Percentiles rank a stretch among this genome's conserved stretches.
Conservation (phyloP, 202 grass and related monocot genomes). For the Brachypodium distachyon region DNA sequence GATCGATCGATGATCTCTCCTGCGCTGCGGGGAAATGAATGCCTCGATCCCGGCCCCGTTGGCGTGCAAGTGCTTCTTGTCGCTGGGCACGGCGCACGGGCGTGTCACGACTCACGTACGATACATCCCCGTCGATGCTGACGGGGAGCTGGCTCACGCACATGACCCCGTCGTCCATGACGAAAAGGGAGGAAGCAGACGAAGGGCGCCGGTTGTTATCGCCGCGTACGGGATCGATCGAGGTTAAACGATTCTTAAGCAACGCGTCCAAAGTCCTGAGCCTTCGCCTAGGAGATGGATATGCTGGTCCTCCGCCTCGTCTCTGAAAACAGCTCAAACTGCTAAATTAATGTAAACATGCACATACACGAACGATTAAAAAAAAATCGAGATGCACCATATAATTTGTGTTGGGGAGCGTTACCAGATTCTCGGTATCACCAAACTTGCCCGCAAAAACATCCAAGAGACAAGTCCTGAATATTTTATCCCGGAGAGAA, state of each 20-base stretch:
- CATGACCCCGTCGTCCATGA: background rate
- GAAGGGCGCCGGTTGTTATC: conserved; percentile 1
- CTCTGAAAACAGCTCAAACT: background rate
- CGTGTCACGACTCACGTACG: too few relatives aligned
- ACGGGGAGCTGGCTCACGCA: background rate
- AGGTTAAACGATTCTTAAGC: background rate
- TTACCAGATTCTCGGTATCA: background rate
- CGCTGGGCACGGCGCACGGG: background rate
- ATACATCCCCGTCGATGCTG: conserved; percentile 14
- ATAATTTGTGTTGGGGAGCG: too few relatives aligned
- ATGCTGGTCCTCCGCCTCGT: background rate
- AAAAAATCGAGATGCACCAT: too few relatives aligned
- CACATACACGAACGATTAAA: too few relatives aligned
- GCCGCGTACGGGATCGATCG: background rate
- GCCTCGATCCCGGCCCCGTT: background rate
- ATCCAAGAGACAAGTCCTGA: background rate
- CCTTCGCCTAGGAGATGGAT: background rate
- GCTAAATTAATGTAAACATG: too few relatives aligned
- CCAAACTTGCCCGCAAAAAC: background rate
- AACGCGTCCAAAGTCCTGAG: background rate
- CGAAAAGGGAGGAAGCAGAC: background rate
- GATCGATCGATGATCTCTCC: background rate
- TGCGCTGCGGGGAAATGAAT: too few relatives aligned
- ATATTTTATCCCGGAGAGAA: too few relatives aligned
- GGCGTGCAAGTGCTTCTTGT: background rate